Base-by-base conservation (phyloP, 768 basidiomycete genomes). In the Lanmaoa rubissima region DNA sequence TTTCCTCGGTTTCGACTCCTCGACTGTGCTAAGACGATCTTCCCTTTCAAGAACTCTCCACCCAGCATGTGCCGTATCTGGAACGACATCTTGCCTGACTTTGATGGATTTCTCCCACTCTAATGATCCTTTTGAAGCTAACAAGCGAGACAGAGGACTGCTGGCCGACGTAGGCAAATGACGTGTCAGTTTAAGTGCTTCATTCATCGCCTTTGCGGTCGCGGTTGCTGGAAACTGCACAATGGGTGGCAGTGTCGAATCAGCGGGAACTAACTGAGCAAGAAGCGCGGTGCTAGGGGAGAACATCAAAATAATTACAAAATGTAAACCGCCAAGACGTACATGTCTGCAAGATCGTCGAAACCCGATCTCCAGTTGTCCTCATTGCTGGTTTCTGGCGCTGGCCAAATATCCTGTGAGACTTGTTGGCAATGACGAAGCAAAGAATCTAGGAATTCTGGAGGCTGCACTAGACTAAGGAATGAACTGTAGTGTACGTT, bases 81-180 rank as follows among this genome's bases (percentile, higher is more conserved):
- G 74, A 28, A 73, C 59, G 36, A 75, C 55, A 12, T 81, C 82
- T 32, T 79, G 77, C 46, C 74, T 75, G 3, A 81, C 73, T 68
- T 83, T 88, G 0, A 90, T 73, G 17, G 85, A 79, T 7, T 77
- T 77, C 66, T 91, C 87, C 91, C 91, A 92, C 21, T 88, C 83
- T 19, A 82, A 80, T 5, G 87, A 86, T 1, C 89, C 89, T 69
- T 87, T 90, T 1, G 86, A 83, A 6, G 83, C 77, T 41, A 89
- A 65, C 60, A 88, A 85, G 54, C 83, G 76, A n/a, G 86, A 78
- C 67, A 93, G 77, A 2, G 90, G 90, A 60, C 90, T 89, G 28
- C 63, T 68, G 17, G 77, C 78, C 4, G 83, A 78, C 24, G 82
- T 65, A 5, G 81, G 70, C 45, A 78, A 68, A 62, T 88, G 81